A percentile compares a stretch with the other conserved stretches of the same genome.
Conservation (phyloP, 2,329 filamentous ascomycete genomes). For the Penicillium nordicum region DNA sequence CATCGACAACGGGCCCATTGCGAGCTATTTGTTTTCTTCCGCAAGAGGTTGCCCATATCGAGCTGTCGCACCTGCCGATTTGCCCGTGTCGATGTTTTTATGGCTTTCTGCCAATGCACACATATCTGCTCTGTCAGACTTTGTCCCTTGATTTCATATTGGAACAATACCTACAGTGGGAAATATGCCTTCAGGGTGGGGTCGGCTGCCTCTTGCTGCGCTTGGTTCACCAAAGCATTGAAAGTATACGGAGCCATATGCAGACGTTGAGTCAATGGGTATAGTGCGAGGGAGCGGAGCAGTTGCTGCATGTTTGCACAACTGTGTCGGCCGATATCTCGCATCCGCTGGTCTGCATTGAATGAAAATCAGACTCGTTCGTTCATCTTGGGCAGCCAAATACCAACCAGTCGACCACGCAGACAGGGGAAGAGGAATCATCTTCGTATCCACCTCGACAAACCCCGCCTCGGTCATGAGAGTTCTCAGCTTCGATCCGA, state of each 20-base stretch:
- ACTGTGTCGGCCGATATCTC: constrained; percentile 43
- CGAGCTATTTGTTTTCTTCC: neutral
- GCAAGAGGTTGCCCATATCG: neutral
- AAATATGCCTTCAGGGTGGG: constrained; percentile 44
- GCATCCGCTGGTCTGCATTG: constrained; percentile 40
- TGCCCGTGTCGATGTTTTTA: constrained; percentile 1
- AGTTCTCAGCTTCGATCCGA: constrained; percentile 57
- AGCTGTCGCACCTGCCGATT: neutral
- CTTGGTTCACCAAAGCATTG: constrained; percentile 35
- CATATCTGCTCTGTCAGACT: constrained; percentile 36
- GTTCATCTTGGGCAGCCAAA: neutral
- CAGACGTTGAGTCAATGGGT: constrained; percentile 44
- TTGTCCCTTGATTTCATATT: neutral
- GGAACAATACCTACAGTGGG: constrained; percentile 38
- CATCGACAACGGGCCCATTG: neutral
- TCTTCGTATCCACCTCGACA: constrained; percentile 61
- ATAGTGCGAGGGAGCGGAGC: constrained; percentile 42
- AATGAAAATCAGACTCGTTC: constrained; percentile 29
- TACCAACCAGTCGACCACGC: constrained; percentile 64
- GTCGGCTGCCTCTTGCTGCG: constrained; percentile 39
- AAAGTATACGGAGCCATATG: constrained; percentile 42
- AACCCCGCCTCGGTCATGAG: constrained; percentile 63
- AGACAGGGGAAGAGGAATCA: constrained; percentile 67
- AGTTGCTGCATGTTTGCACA: constrained; percentile 37
- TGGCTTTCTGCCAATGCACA: constrained; percentile 43